Evolutionary conservation across 2,329 filamentous ascomycete species (phyloP).

Genomic region (Tolypocladium ovalisporum): DNA sequence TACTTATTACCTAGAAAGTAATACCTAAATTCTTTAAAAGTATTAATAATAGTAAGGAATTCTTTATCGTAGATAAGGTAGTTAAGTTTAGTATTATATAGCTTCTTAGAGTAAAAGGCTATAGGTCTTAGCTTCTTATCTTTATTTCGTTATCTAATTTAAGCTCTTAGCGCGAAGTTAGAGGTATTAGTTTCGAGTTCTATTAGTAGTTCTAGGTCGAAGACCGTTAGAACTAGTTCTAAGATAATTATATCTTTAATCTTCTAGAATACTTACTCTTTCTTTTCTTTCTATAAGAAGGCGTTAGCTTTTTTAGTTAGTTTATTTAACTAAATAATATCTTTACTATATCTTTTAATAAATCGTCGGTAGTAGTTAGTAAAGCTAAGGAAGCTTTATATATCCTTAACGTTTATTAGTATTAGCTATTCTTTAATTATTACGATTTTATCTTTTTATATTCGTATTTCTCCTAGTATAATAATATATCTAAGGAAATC

Average conservation of each 20-base stretch:
- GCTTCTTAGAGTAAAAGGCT: constrained; percentile 9
- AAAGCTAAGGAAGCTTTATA: neutral
- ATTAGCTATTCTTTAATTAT: no score
- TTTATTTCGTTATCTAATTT: constrained; percentile 4
- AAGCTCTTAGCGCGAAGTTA: constrained; percentile 1
- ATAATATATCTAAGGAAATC: neutral
- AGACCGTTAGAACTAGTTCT: neutral
- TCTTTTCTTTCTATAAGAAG: neutral
- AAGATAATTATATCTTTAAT: neutral
- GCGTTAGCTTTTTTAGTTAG: neutral
- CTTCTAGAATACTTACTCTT: neutral
- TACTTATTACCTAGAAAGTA: constrained; percentile 7
- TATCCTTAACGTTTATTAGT: neutral
- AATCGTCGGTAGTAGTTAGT: neutral
- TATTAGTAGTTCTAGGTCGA: constrained; percentile 1
- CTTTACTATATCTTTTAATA: neutral
- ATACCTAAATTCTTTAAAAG: constrained; percentile 12
- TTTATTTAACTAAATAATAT: neutral
- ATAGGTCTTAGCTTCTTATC: constrained; percentile 4
- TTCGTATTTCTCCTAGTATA: neutral
- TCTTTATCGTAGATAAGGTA: constrained; percentile 12
- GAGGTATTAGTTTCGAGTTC: constrained; percentile 6
- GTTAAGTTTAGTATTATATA: constrained; percentile 10
- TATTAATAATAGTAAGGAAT: constrained; percentile 12
- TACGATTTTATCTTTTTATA: neutral